Evolutionary conservation across 805 yeast species (phyloP).

Genomic region (Wickerhamiella qilinensis): DNA sequence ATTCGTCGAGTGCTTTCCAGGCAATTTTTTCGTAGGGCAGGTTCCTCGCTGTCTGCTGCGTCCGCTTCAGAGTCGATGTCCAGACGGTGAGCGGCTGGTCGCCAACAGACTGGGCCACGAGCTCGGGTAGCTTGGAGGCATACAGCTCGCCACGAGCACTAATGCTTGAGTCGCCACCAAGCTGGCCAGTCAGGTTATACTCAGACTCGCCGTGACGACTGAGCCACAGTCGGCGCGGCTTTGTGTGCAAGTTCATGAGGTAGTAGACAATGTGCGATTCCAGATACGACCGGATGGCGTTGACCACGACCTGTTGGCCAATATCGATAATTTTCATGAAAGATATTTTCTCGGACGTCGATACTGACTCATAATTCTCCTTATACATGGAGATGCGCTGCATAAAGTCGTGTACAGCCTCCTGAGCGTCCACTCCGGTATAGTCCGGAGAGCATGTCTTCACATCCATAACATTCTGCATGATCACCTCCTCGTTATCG

Average conservation of each 20-base stretch:
- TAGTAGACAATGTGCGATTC: slow-evolving; percentile 89
- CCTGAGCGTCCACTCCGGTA: slow-evolving; percentile 46
- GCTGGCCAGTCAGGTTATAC: slow-evolving; percentile 82
- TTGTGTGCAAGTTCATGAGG: slow-evolving; percentile 87
- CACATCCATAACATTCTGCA: slow-evolving; percentile 70
- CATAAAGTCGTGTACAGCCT: slow-evolving; percentile 56
- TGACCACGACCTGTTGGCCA: slow-evolving; percentile 74
- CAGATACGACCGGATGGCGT: slow-evolving; percentile 71
- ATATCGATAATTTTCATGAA: slow-evolving; percentile 80
- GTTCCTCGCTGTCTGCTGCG: slow-evolving; percentile 79
- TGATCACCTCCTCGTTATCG: slow-evolving; percentile 61
- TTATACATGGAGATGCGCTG: slow-evolving; percentile 62
- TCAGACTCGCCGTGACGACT: slow-evolving; percentile 93
- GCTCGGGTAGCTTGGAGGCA: slow-evolving; percentile 62
- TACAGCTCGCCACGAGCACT: slow-evolving; percentile 74
- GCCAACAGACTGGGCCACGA: slow-evolving; percentile 46
- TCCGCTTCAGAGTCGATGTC: slow-evolving; percentile 84
- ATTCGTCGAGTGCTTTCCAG: slow-evolving; percentile 95
- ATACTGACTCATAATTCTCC: slow-evolving; percentile 58
- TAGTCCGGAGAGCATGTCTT: slow-evolving; percentile 81
- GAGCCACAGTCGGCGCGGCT: slow-evolving; percentile 83
- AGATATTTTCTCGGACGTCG: slow-evolving; percentile 36
- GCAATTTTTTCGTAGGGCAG: slow-evolving; percentile 68
- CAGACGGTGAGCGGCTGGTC: slow-evolving; percentile 63
- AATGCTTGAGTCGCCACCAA: slow-evolving; percentile 86